Conservation (phyloP, 2,329 filamentous ascomycete species). For the Zasmidium angulare region DNA sequence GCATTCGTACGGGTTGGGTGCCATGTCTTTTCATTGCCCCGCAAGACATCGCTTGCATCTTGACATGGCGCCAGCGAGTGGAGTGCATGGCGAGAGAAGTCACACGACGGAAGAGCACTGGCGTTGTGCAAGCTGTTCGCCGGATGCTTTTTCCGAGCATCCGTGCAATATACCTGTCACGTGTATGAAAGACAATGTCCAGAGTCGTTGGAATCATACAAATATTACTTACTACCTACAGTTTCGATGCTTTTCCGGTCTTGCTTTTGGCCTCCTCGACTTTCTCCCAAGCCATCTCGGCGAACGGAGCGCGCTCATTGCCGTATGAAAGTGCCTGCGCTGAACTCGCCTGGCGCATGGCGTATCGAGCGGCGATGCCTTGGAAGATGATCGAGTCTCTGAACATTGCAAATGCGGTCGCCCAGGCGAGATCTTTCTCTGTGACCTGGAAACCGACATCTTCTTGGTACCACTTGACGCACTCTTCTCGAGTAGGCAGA, state of each 20-base stretch:
- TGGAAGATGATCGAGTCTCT: slow-evolving; percentile 67
- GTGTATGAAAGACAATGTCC: too few species aligned
- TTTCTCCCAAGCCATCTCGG: slow-evolving; percentile 73
- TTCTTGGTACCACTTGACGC: slow-evolving; percentile 65
- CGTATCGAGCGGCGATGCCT: slow-evolving; percentile 87
- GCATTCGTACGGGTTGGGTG: background rate
- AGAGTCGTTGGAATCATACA: background rate
- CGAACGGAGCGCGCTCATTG: slow-evolving; percentile 67
- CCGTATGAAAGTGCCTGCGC: slow-evolving; percentile 74
- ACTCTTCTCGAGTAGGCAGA: slow-evolving; percentile 59
- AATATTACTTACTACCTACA: slow-evolving; percentile 12
- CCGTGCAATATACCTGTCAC: background rate
- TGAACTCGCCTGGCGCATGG: slow-evolving; percentile 83
- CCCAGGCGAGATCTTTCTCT: slow-evolving; percentile 59
- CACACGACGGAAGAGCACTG: slow-evolving; percentile 1
- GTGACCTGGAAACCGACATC: slow-evolving; percentile 71
- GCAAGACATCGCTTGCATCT: background rate
- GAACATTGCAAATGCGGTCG: slow-evolving; percentile 62
- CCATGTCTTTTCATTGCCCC: background rate
- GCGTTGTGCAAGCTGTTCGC: background rate
- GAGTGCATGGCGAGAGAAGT: background rate
- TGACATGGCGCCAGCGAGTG: background rate
- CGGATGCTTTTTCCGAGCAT: background rate
- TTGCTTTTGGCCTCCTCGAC: slow-evolving; percentile 51
- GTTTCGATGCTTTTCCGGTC: slow-evolving; percentile 29